Base-by-base conservation (phyloP, 1,284 basidiomycete genomes). In the Amylostereum areolatum region DNA sequence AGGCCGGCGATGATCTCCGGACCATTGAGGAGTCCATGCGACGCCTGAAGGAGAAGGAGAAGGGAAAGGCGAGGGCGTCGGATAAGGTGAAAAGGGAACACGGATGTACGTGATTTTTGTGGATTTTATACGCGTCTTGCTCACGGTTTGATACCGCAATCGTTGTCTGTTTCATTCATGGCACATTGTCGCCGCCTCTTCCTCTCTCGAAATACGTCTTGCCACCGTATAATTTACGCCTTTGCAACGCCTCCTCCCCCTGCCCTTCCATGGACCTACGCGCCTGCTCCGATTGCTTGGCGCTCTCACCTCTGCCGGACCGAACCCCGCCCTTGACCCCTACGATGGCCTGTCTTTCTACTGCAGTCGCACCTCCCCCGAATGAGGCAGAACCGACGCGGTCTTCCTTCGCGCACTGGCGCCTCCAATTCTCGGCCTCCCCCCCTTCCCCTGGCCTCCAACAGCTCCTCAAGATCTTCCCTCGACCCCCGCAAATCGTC, bases 1-100 rank as follows among this genome's bases (percentile, higher is more conserved):
- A 85, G 68, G 83, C 82, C 0, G 76, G 73, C 32, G 78, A 84
- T 59, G 86, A 89, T 71, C 66, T 86, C 56, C 75, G 73, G 61
- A 74, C 74, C 54, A 80, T 85, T 55, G 80, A 83, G 56, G 84
- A 82, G 63, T 81, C 79, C 43, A 81, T 84, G 76, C 73, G 80
- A 49, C 74, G 78, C 54, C 75, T 87, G 68, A 83, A 77, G 68
- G 85, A 85, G 69, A 82, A 77, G 65, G 83, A 83, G 66, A 86
- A 87, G 66, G 82, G 82, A 3, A 89, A 90, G 65, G 78, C 77
- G 41, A 85, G 77, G 66, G 78, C 77, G 30, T 60, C 77, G 45
- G 82, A 84, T 53, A 85, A 78, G 66, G 68, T 81, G 46, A 85
- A 84, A 67, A 78, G 76, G 55, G 86, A 84, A 61, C 79, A 72